Percentiles rank a stretch among this genome's conserved stretches.
These are phyloP conservation scores for Paracorniculantispora psalliotae DNA, from an alignment of 2,329 filamentous ascomycete species.

Conservation along the genomic window DNA sequence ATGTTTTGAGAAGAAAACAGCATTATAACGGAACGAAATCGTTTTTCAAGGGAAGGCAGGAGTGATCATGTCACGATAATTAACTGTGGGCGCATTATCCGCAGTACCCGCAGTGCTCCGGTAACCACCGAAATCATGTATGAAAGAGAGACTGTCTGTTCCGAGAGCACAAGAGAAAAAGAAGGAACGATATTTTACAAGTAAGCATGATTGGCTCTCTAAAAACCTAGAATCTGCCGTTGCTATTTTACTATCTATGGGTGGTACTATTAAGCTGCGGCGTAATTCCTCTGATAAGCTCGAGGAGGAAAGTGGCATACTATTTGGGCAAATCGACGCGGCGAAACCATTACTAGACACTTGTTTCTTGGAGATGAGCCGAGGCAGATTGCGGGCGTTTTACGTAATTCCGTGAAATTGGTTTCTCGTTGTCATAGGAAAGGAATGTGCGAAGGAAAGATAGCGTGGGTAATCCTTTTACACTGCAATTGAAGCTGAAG, in stretches of 20 bases:
- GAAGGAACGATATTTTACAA: not conserved
- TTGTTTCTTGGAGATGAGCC: not conserved
- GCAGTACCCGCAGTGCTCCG: not conserved
- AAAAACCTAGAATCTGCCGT: not conserved
- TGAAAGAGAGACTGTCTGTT: not conserved
- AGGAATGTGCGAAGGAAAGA: not conserved
- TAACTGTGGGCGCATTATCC: not conserved
- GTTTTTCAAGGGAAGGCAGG: not conserved
- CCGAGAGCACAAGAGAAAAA: not conserved
- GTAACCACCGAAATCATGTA: not conserved
- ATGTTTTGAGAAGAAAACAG: not conserved
- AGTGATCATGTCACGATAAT: not conserved
- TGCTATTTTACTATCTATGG: not conserved
- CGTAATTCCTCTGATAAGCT: not conserved
- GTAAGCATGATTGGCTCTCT: not conserved
- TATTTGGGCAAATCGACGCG: not conserved
- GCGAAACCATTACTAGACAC: not conserved
- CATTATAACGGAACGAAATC: not conserved
- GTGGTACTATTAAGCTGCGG: not conserved
- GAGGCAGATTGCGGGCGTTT: not conserved
- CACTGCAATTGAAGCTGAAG: not conserved
- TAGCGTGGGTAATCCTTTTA: not conserved
- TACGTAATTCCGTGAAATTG: not conserved
- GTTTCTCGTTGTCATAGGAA: too few species aligned
- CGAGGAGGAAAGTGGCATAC: not conserved